Evolutionary conservation across 2,329 filamentous ascomycete species (phyloP), one percentile per base, ranked within the genome.

Genomic region (Rutstroemia sp.): DNA sequence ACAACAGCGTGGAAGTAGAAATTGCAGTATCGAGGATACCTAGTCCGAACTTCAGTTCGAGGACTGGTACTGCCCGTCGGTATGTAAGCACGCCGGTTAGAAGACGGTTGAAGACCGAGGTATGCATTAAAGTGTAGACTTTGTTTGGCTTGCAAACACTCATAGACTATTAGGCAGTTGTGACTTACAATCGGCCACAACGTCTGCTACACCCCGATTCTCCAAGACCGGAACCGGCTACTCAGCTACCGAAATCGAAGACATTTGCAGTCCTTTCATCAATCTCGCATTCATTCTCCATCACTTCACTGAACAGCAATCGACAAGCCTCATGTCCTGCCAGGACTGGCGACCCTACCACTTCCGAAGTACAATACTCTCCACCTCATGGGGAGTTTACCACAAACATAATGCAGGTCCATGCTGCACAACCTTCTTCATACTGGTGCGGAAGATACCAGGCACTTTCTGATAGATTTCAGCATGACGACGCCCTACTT

Each of bases 391-490:
- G 38, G 16, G 52, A 55, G 17, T 54, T 55, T 48, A 56, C 47
- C 34, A 54, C 45, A 34, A 62, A 68, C 38, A 60, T 64, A n/a
- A 63, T 61, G 27, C 57, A 70, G 23, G 68, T 82, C 14, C 65
- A 67, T 51, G 70, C 65, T 0, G 73, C 77, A 2, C 75, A 79
- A 62, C 69, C 75, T 5, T 74, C 76, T 2, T 68, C 73, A 2
- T 86, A 84, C 67, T 87, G 84, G 84, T 73, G 76, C 10, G 84
- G 84, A 17, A 79, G 84, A 41, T 84, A 86, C 65, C 71, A 76
- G 51, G 71, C 79, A 2, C 68, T 85, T 0, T 73, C 78, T 51
- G 82, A 86, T 68, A 75, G 73, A n/a, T 75, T 78, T 60, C 73
- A 72, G 54, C 74, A 70, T 57, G 76, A 79, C 60, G 63, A 77